Conservation (phyloP, 2,329 filamentous ascomycete species). For the Emergomyces orientalis region DNA sequence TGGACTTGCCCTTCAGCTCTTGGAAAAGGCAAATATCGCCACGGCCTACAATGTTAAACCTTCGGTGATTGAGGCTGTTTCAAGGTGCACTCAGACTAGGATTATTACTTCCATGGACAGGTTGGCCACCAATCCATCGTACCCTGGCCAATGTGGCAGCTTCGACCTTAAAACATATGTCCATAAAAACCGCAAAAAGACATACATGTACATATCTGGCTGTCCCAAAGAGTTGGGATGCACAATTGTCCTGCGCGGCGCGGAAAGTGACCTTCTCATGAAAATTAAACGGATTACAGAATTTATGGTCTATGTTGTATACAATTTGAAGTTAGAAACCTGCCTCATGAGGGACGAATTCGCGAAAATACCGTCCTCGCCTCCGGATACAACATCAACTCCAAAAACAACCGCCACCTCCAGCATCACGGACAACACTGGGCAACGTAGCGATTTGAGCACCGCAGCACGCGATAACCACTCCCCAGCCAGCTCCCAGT, state of each 20-base stretch:
- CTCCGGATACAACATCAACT: slow-evolving; percentile 11
- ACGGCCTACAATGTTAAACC: slow-evolving; percentile 96
- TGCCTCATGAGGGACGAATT: slow-evolving; percentile 90
- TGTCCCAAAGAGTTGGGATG: slow-evolving; percentile 85
- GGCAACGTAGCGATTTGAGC: not conserved
- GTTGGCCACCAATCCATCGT: slow-evolving; percentile 64
- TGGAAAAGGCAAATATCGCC: slow-evolving; percentile 80
- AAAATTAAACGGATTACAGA: slow-evolving; percentile 90
- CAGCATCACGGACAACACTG: not conserved
- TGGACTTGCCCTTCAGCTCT: slow-evolving; percentile 76
- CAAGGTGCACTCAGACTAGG: slow-evolving; percentile 80
- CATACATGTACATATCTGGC: slow-evolving; percentile 89
- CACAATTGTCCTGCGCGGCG: slow-evolving; percentile 84
- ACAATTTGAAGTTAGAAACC: slow-evolving; percentile 92
- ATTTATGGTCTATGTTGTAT: slow-evolving; percentile 98
- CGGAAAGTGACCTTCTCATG: slow-evolving; percentile 58
- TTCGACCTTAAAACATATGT: slow-evolving; percentile 97
- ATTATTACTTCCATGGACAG: slow-evolving; percentile 95
- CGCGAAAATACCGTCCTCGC: slow-evolving; percentile 58
- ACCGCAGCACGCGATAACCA: not conserved
- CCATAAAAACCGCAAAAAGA: slow-evolving; percentile 75
- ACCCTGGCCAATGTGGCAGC: slow-evolving; percentile 68
- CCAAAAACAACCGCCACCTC: slow-evolving; percentile 8
- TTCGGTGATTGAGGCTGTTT: slow-evolving; percentile 89
- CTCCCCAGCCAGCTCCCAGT: slow-evolving; percentile 8